Percentiles rank a stretch among this genome's conserved stretches.
These are phyloP conservation scores for Mycena belliarum DNA, from an alignment of 768 basidiomycete genomes.

Conservation along the genomic window DNA sequence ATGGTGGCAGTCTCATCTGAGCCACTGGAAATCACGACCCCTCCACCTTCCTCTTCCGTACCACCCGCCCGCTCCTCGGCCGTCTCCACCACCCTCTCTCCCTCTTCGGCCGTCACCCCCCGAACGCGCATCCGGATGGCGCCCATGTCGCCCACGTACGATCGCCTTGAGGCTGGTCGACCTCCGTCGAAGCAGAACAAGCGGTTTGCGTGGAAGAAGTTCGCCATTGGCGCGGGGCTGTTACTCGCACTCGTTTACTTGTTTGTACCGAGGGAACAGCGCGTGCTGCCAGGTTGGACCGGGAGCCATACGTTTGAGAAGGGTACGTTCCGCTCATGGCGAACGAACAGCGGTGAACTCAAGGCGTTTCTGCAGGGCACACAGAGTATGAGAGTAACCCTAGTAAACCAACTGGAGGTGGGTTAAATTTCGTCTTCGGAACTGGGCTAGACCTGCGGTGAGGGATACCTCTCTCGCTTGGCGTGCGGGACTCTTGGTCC, in stretches of 20 bases:
- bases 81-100: slow-evolving; percentile 11
- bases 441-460: no score
- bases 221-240: slow-evolving; percentile 57
- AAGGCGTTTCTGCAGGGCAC: neutral
- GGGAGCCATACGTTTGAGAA: slow-evolving; percentile 26
- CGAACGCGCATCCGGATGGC: slow-evolving; percentile 12
- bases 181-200: slow-evolving; percentile 26
- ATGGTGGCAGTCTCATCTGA: no score
- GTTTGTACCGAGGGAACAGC: slow-evolving; percentile 51
- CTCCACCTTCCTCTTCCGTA: slow-evolving; percentile 6
- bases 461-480: no score
- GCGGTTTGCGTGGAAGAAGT: slow-evolving; percentile 63
- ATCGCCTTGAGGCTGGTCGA: slow-evolving; percentile 62
- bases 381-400: slow-evolving; percentile 4
- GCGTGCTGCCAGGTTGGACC: slow-evolving; percentile 15
- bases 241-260: slow-evolving; percentile 66
- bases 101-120: neutral
- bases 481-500: no score
- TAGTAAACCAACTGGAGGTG: neutral
- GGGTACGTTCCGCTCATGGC: slow-evolving; percentile 1
- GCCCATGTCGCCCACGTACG: slow-evolving; percentile 48
- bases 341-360: neutral
- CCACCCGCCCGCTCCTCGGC: slow-evolving; percentile 3
- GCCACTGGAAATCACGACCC: neutral
- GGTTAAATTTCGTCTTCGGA: neutral